Conservation (phyloP, 306 rosid species). For the Malus domestica region DNA sequence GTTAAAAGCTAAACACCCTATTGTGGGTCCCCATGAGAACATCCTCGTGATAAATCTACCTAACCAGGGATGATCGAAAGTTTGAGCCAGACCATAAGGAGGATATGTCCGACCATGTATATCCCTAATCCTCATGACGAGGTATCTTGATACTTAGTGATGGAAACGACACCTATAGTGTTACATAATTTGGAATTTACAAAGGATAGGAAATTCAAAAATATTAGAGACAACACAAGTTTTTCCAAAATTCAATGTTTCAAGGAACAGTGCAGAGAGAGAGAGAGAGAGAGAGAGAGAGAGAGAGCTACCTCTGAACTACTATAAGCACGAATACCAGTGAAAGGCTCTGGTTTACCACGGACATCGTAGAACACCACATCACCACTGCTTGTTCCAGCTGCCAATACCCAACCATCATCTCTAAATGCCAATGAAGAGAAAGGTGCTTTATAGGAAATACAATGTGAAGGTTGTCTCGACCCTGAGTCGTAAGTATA, state of each 20-base stretch:
- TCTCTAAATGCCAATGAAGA: conserved; percentile 88
- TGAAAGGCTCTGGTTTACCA: conserved; percentile 90
- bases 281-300: not conserved
- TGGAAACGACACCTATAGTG: not conserved
- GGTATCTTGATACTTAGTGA: not conserved
- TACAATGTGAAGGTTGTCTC: conserved; percentile 72
- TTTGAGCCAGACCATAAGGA: not conserved
- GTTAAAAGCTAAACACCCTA: not conserved
- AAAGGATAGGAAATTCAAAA: not conserved
- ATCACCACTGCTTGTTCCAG: conserved; percentile 95
- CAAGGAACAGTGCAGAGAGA: not conserved
- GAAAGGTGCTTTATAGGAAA: conserved; percentile 86
- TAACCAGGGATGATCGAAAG: not conserved
- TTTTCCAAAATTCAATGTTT: not conserved
- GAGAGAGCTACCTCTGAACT: conserved; percentile 38
- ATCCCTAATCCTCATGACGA: not conserved
- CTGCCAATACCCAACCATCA: conserved; percentile 91
- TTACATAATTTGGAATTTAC: not conserved
- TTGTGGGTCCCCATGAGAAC: not conserved
- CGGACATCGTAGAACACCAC: conserved; percentile 95
- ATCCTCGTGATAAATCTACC: not conserved
- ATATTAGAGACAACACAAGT: not conserved
- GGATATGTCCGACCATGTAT: not conserved
- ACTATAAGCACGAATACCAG: conserved; percentile 79
- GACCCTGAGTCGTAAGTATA: conserved; percentile 88